Percentiles rank a stretch among this genome's conserved stretches.
Conservation (phyloP, 805 yeast species). For the Candida taoyuanica region DNA sequence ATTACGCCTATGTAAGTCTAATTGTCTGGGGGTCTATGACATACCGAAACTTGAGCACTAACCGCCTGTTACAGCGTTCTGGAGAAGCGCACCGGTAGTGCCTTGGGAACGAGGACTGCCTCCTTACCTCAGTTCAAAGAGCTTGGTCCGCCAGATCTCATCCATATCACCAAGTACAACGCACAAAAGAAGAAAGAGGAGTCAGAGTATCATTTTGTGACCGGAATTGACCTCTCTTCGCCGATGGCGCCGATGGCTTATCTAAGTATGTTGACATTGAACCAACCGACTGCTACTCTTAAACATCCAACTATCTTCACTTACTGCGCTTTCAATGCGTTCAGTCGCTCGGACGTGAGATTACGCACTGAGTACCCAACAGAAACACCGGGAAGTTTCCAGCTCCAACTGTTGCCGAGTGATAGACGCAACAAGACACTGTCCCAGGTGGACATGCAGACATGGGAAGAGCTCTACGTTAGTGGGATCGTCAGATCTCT, state of each 20-base stretch:
- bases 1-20: slow-evolving; percentile 21
- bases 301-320: slow-evolving; percentile 36
- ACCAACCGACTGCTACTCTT: slow-evolving; percentile 16
- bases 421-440: slow-evolving; percentile 32
- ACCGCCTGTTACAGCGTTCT: slow-evolving; percentile 31
- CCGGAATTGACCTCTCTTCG: slow-evolving; percentile 44
- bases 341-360: slow-evolving; percentile 65
- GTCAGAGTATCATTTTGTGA: slow-evolving; percentile 45
- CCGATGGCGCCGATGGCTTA: slow-evolving; percentile 44
- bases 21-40: not conserved
- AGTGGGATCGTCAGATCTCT: slow-evolving; percentile 53
- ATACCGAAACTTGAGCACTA: slow-evolving; percentile 1
- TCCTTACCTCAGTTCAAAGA: slow-evolving; percentile 38
- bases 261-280: slow-evolving; percentile 33
- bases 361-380: slow-evolving; percentile 57
- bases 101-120: slow-evolving; percentile 46
- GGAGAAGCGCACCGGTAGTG: slow-evolving; percentile 47
- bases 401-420: slow-evolving; percentile 29
- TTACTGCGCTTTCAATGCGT: slow-evolving; percentile 68
- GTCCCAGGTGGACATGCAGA: slow-evolving; percentile 29
- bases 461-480: slow-evolving; percentile 62
- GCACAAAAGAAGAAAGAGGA: slow-evolving; percentile 34
- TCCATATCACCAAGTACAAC: slow-evolving; percentile 40
- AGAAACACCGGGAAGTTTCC: slow-evolving; percentile 30
- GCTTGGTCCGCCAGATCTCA: slow-evolving; percentile 75